Conservation (phyloP, 2,329 filamentous ascomycete genomes). For the Hymenotorrendiella dingleyae region DNA sequence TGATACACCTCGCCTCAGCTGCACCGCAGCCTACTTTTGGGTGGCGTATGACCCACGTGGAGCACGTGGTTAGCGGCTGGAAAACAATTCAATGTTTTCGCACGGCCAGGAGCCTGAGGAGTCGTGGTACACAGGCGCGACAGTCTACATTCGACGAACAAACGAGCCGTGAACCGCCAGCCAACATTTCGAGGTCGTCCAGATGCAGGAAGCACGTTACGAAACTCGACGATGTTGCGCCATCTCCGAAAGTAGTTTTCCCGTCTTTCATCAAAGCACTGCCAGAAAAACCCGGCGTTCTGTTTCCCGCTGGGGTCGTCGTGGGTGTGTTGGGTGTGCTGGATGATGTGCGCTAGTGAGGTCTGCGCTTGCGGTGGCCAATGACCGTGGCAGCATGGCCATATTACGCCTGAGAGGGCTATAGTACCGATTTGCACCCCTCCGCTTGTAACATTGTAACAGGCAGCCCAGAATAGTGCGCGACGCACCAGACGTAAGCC, state of each 20-base stretch:
- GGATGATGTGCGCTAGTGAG: background rate
- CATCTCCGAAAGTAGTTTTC: background rate
- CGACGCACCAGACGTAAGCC: no score
- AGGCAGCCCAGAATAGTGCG: background rate
- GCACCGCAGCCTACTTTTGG: no score
- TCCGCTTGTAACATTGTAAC: background rate
- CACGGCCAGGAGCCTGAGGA: background rate
- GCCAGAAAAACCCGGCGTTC: conserved; percentile 5
- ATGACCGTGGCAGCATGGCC: background rate
- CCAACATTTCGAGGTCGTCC: background rate
- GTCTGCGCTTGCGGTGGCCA: background rate
- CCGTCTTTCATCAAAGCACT: background rate
- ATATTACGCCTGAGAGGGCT: background rate
- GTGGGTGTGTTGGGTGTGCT: conserved; percentile 2
- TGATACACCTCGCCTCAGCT: no score
- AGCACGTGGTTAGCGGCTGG: no score
- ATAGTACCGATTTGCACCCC: background rate
- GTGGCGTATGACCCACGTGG: no score
- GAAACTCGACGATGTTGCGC: background rate
- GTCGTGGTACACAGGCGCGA: background rate
- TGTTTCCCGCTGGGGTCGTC: conserved; percentile 1
- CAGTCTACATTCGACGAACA: background rate
- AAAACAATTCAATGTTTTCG: no score
- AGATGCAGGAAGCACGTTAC: no score
- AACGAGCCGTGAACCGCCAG: background rate